Base-by-base conservation (phyloP, 2,329 filamentous ascomycete species). In the Ophiosphaerella korrae region DNA sequence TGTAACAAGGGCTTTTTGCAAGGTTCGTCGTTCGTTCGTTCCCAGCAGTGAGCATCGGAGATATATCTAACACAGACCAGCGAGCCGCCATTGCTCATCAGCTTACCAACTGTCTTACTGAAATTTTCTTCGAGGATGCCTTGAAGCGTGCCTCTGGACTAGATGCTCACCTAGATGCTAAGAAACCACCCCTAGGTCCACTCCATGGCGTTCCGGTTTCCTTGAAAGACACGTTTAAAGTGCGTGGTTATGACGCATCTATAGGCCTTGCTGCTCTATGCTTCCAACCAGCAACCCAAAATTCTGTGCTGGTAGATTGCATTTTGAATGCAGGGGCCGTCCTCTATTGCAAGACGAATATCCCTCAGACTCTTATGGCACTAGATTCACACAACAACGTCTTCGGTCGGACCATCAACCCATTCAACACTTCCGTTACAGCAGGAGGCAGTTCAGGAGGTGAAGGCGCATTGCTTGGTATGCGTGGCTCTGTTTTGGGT, bases 281-380 rank as follows among this genome's bases (percentile, higher is more conserved):
- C 48, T 79, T 78, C 70, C 71, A 75, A 18, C 76, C 77, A 3
- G 66, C 72, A 6, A 62, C 54, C 1, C 62, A 67, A 5, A 72
- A 75, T 47, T 72, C 76, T 0, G 58, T 74, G 0, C 63, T 82
- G 7, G 78, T 80, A 0, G 69, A 75, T 11, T 57, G 78, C 21
- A 62, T 83, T 11, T 67, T 80, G 2, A 61, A 63, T 12, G 70
- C 75, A 4, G 80, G 80, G 5, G 80, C 81, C 1, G 75, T 83
- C 1, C 54, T 80, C 1, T 79, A 80, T 55, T 77, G 73, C 64
- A 82, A 84, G 64, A 84, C 82, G 3, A 83, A 83, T 52, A 67
- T 84, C 1, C 81, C 82, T 3, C 78, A 81, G 52, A 82, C 80
- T 0, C 74, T 84, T 56, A 79, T 82, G 77, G 72, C 75, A 4